Conservation (phyloP, 2,329 filamentous ascomycete genomes). For the Tolypocladium ophioglossoides region DNA sequence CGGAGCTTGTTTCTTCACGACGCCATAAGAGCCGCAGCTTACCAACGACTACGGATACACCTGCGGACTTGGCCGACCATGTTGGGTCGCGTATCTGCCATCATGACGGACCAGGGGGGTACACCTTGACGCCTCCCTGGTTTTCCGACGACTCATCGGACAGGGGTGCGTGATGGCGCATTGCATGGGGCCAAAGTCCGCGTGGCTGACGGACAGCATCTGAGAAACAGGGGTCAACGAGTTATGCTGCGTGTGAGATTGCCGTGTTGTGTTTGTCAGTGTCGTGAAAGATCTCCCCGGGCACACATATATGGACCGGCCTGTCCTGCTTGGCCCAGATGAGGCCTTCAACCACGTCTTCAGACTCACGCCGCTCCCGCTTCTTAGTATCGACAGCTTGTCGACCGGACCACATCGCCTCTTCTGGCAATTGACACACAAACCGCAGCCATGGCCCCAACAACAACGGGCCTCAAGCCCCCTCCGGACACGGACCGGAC, state of each 20-base stretch:
- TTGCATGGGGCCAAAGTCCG: neutral
- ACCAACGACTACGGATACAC: too few species aligned
- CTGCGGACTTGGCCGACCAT: too few species aligned
- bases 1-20: too few species aligned
- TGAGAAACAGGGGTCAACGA: neutral
- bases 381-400: neutral
- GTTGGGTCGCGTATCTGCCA: too few species aligned
- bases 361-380: neutral
- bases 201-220: neutral
- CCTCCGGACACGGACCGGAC: slow-evolving; percentile 11
- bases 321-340: neutral
- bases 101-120: too few species aligned
- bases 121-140: too few species aligned
- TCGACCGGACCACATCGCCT: neutral
- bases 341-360: neutral
- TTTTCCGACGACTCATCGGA: neutral
- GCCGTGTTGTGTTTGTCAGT: neutral
- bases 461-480: slow-evolving; percentile 10
- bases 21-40: too few species aligned
- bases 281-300: neutral
- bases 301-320: neutral
- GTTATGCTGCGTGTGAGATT: neutral
- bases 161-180: too few species aligned
- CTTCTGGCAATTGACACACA: neutral
- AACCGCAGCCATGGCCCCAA: neutral